A percentile compares a stretch with the other conserved stretches of the same genome.
Evolutionary conservation across 768 basidiomycete genomes (phyloP).

Genomic region (Pseudohyphozyma bogoriensis): DNA sequence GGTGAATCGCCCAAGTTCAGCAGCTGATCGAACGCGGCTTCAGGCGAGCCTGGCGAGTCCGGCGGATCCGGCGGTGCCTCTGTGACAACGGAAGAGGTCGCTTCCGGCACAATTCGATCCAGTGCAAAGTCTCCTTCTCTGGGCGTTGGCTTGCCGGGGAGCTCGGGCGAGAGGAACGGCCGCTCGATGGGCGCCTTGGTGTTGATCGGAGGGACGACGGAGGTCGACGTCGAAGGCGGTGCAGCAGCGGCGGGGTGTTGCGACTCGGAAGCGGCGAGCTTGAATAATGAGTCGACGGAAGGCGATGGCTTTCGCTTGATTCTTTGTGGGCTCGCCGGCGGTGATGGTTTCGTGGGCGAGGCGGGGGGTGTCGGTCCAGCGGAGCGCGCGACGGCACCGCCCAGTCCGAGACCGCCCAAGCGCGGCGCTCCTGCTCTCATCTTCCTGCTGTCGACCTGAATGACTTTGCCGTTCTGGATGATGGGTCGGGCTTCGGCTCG

Average conservation of each 20-base stretch:
- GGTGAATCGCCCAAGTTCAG: neutral
- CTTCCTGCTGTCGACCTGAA: neutral
- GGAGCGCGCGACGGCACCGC: conserved; percentile 4
- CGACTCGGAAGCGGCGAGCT: neutral
- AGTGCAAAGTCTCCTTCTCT: conserved; percentile 11
- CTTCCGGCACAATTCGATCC: conserved; percentile 3
- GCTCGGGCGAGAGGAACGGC: conserved; percentile 20
- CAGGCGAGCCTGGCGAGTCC: neutral
- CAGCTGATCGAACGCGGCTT: neutral
- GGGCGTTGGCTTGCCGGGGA: conserved; percentile 2
- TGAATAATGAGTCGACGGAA: too few relatives aligned
- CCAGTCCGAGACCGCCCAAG: conserved; percentile 14
- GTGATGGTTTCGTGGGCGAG: neutral
- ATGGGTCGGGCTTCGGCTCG: neutral
- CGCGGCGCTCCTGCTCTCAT: conserved; percentile 16
- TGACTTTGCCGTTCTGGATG: neutral
- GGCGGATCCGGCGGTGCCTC: neutral
- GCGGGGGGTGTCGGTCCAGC: neutral
- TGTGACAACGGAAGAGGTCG: neutral
- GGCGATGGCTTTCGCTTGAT: neutral
- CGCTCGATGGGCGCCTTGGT: neutral
- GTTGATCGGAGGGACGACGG: neutral
- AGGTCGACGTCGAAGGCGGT: too few relatives aligned
- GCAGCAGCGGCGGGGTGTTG: too few relatives aligned
- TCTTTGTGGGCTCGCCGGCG: neutral